Percentiles rank a stretch among this genome's conserved stretches.
Conservation (phyloP, 2,329 filamentous ascomycete genomes). For the Macroventuria anomochaeta region DNA sequence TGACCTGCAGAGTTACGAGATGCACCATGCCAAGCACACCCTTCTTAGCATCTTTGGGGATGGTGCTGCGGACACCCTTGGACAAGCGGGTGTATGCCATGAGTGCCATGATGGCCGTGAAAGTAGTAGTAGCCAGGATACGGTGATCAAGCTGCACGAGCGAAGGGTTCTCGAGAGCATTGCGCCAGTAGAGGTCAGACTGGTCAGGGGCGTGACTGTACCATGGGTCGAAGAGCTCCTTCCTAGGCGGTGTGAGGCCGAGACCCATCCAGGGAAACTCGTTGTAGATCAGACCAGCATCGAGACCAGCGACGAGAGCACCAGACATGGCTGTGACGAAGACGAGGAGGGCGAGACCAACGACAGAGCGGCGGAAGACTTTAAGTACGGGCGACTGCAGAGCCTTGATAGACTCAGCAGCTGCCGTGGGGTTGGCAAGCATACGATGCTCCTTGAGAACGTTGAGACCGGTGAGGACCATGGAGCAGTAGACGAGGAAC, state of each 20-base stretch:
- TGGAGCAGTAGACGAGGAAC: slow-evolving; percentile 91
- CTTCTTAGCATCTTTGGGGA: slow-evolving; percentile 68
- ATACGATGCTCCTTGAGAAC: slow-evolving; percentile 81
- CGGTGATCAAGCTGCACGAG: slow-evolving; percentile 96
- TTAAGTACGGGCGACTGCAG: slow-evolving; percentile 71
- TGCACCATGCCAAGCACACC: slow-evolving; percentile 82
- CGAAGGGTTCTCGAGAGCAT: slow-evolving; percentile 95
- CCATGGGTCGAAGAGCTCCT: slow-evolving; percentile 84
- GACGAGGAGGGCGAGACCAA: slow-evolving; percentile 74
- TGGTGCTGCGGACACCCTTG: slow-evolving; percentile 64
- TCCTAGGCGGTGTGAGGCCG: slow-evolving; percentile 78
- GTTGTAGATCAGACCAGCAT: slow-evolving; percentile 97
- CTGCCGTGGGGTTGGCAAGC: slow-evolving; percentile 69
- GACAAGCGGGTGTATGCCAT: slow-evolving; percentile 80
- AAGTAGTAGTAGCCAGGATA: slow-evolving; percentile 87
- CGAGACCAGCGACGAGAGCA: slow-evolving; percentile 89
- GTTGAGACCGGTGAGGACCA: slow-evolving; percentile 87
- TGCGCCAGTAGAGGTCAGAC: slow-evolving; percentile 93
- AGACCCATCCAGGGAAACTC: slow-evolving; percentile 96
- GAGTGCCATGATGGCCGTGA: slow-evolving; percentile 78
- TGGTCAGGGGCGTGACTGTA: slow-evolving; percentile 81
- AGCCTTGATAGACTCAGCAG: slow-evolving; percentile 64
- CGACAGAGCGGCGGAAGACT: slow-evolving; percentile 75
- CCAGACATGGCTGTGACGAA: slow-evolving; percentile 94
- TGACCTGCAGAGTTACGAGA: slow-evolving; percentile 80